Evolutionary conservation across 73 alveolate genomes (phyloP), one percentile per base, ranked within the genome.

Genomic region (Symbiodinium natans): DNA sequence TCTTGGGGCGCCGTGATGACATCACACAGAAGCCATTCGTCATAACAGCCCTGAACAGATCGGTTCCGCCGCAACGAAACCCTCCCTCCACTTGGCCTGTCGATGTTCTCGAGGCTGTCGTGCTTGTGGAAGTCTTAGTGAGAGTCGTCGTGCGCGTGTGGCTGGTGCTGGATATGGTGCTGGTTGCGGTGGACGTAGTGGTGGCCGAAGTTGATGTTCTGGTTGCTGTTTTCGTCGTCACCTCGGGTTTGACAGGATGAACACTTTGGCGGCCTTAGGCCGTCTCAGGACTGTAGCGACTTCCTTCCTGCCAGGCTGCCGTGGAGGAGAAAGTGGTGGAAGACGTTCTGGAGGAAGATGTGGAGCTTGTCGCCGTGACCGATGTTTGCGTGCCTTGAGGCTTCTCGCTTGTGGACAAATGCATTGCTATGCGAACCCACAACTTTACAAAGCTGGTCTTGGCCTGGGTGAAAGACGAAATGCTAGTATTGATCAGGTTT

Each of bases 221-320:
- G 80, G 80, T 63, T 27, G 80, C 80, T 63, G 80, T 63, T 2
- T 63, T 63, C 80, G 80, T 63, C 40, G 80, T 63, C 80, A 63
- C 80, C 80, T 63, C 80, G 9, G 33, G 27, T n/a, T 29, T 29
- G 36, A 52, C 31, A 52, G 23, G 31, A n/a, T n/a, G n/a, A n/a
- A n/a, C n/a, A n/a, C n/a, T n/a, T n/a, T n/a, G n/a, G n/a, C n/a
- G n/a, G n/a, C n/a, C n/a, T n/a, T n/a, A n/a, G n/a, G n/a, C n/a
- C n/a, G n/a, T n/a, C n/a, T n/a, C n/a, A n/a, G n/a, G n/a, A n/a
- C n/a, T n/a, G n/a, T n/a, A n/a, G n/a, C n/a, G n/a, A n/a, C n/a
- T n/a, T 46, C 59, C 59, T 63, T 2, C 80, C 11, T 31, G 1
- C 80, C 80, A 63, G 27, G 80, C 0, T 23, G 19, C 80, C 33